Evolutionary conservation across 495 filamentous ascomycete species (phyloP).

Genomic region (Aspergillus steynii): DNA sequence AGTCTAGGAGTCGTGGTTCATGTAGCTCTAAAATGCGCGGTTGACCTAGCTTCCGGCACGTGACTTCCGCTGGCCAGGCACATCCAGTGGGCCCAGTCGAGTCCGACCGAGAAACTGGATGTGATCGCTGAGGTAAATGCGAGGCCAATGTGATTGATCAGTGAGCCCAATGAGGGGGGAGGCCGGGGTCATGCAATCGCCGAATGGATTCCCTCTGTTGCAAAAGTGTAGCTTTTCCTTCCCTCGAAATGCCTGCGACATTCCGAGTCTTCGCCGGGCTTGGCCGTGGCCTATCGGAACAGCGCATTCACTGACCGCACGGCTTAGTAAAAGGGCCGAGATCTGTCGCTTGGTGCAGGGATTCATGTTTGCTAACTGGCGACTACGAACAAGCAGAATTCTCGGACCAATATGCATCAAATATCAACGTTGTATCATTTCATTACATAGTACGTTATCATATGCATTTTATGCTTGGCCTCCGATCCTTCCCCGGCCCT

Average conservation of each 20-base stretch:
- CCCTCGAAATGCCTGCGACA: background rate
- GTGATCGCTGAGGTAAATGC: background rate
- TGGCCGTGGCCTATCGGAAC: constrained; percentile 5
- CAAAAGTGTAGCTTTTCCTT: no score
- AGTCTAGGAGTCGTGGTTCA: constrained; percentile 21
- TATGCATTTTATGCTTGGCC: constrained; percentile 22
- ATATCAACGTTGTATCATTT: constrained; percentile 28
- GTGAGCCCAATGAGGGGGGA: no score
- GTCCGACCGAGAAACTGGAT: no score
- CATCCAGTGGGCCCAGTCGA: background rate
- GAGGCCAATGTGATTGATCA: no score
- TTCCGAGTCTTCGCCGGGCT: constrained; percentile 11
- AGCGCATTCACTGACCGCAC: background rate
- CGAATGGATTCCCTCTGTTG: no score
- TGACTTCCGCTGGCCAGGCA: constrained; percentile 16
- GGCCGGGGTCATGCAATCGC: background rate
- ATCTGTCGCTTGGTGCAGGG: no score
- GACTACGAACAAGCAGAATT: background rate
- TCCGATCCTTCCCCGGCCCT: background rate
- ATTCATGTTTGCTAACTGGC: background rate
- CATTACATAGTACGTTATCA: constrained; percentile 36
- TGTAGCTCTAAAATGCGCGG: constrained; percentile 26
- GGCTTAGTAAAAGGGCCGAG: background rate
- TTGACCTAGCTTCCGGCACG: constrained; percentile 24
- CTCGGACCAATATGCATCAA: background rate